A percentile compares a stretch with the other conserved stretches of the same genome.
These are phyloP conservation scores for Trichocladium uniseriatum DNA, from an alignment of 495 filamentous ascomycete species.

Conservation along the genomic window DNA sequence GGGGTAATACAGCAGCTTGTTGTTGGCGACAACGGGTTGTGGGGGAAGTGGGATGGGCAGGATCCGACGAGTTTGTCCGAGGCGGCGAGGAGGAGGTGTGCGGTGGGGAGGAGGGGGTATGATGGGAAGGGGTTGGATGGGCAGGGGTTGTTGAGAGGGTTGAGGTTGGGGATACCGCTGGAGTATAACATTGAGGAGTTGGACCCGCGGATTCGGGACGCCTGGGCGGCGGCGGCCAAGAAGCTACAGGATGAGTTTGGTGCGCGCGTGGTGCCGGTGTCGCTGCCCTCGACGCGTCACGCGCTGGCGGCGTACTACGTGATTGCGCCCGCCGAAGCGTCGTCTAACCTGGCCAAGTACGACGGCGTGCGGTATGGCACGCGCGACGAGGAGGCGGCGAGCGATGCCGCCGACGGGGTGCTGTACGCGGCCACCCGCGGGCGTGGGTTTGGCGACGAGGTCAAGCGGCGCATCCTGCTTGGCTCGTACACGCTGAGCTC, in stretches of 20 bases:
- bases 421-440: constrained; percentile 70
- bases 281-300: constrained; percentile 73
- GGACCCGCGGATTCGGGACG: constrained; percentile 48
- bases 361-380: constrained; percentile 87
- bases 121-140: neutral
- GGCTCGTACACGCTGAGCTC: constrained; percentile 88
- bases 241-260: constrained; percentile 47
- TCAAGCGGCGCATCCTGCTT: constrained; percentile 74
- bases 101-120: constrained; percentile 35
- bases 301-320: constrained; percentile 92
- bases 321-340: constrained; percentile 88
- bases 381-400: constrained; percentile 12
- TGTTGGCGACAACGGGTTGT: constrained; percentile 28
- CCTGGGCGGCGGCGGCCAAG: constrained; percentile 56
- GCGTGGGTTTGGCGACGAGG: constrained; percentile 70
- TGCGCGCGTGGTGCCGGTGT: constrained; percentile 62
- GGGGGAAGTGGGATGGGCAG: constrained; percentile 49
- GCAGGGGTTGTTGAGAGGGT: constrained; percentile 27
- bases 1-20: constrained; percentile 46
- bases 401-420: constrained; percentile 34
- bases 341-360: constrained; percentile 95
- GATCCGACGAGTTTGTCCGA: constrained; percentile 69
- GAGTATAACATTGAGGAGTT: constrained; percentile 88
- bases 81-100: constrained; percentile 46
- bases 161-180: constrained; percentile 62